phyloP scores from a whole-genome alignment of 192 early-diverging fungal species.

The Coemansia erecta region DNA sequence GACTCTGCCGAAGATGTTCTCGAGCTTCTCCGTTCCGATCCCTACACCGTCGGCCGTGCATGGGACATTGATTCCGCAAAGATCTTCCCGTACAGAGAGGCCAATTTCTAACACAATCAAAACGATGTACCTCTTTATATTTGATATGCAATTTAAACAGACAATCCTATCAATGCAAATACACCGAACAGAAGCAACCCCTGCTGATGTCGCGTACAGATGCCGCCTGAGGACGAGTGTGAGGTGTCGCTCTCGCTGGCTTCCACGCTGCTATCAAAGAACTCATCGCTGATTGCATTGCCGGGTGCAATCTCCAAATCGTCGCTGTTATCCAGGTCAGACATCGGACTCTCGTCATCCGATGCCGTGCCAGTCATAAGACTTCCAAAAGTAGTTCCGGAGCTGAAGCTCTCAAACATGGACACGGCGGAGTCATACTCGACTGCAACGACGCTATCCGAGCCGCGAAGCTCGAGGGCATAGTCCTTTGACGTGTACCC shows the following conservation, averaged over 20 bases:
- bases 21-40: constrained; percentile 50
- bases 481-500: constrained; percentile 15
- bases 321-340: no score
- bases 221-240: no score
- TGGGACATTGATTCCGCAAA: constrained; percentile 48
- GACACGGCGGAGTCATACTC: constrained; percentile 12
- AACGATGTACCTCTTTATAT: not conserved
- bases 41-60: constrained; percentile 54
- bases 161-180: not conserved
- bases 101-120: constrained; percentile 12
- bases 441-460: constrained; percentile 12
- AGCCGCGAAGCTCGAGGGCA: constrained; percentile 14
- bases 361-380: not conserved
- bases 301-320: no score
- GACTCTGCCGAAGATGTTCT: constrained; percentile 48
- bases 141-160: not conserved
- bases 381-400: not conserved
- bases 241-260: no score
- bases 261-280: no score
- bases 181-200: no score
- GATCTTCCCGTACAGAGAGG: constrained; percentile 22
- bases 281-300: no score
- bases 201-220: no score
- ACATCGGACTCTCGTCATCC: not conserved
- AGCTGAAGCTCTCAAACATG: not conserved